Evolutionary conservation across 768 basidiomycete species (phyloP).

Genomic region (Phaeotremella skinneri): DNA sequence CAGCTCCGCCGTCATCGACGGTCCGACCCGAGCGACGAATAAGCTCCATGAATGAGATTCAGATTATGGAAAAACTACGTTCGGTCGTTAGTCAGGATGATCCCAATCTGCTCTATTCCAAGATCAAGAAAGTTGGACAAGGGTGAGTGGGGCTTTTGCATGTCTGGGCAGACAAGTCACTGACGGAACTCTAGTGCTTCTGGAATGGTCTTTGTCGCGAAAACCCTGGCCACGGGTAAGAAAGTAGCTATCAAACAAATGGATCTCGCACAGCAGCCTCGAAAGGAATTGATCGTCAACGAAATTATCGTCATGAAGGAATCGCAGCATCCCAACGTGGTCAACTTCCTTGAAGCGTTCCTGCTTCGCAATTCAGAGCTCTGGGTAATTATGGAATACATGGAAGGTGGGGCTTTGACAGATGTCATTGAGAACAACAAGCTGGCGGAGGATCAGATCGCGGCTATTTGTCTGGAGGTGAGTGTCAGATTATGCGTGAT

Average conservation of each 20-base stretch:
- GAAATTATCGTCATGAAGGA: conserved; percentile 99
- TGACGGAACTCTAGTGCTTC: conserved; percentile 66
- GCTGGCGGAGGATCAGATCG: conserved; percentile 90
- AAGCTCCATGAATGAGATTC: conserved; percentile 92
- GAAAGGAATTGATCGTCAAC: conserved; percentile 96
- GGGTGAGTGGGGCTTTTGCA: conserved; percentile 62
- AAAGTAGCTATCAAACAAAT: conserved; percentile 98
- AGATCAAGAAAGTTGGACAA: conserved; percentile 98
- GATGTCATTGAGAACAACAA: conserved; percentile 98
- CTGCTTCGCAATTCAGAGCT: conserved; percentile 82
- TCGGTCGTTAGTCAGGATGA: conserved; percentile 83
- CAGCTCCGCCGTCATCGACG: conserved; percentile 15
- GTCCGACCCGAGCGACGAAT: conserved; percentile 71
- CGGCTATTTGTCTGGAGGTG: conserved; percentile 87
- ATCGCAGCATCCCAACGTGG: conserved; percentile 93
- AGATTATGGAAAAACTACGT: conserved; percentile 96
- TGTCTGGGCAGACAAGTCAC: background rate
- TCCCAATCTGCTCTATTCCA: conserved; percentile 84
- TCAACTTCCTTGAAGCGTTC: conserved; percentile 90
- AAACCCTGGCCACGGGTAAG: conserved; percentile 74
- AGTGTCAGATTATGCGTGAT: conserved; percentile 37
- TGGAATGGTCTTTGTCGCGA: conserved; percentile 96
- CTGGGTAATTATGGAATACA: conserved; percentile 99
- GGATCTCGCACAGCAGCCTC: conserved; percentile 89
- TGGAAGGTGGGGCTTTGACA: conserved; percentile 91